phyloP scores from a whole-genome alignment of 768 basidiomycete genomes.

The Russula olivacea region DNA sequence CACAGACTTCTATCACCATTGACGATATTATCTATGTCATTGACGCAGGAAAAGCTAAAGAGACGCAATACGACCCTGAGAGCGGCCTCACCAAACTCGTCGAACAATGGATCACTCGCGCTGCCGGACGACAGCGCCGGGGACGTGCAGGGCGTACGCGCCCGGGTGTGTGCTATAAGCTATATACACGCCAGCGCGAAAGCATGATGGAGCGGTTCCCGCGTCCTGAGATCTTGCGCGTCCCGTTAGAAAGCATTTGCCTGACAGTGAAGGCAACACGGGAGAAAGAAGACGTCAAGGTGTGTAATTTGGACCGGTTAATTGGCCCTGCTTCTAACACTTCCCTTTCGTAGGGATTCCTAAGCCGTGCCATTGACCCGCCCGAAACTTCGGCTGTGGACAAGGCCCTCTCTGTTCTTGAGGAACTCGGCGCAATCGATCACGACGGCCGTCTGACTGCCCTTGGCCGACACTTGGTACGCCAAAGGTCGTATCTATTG shows the following conservation, averaged over 20 bases:
- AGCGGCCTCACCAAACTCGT: slow-evolving; percentile 67
- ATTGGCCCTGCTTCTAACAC: neutral
- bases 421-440: slow-evolving; percentile 74
- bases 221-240: slow-evolving; percentile 81
- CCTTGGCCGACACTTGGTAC: slow-evolving; percentile 72
- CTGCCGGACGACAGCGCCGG: slow-evolving; percentile 75
- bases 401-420: slow-evolving; percentile 63
- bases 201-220: slow-evolving; percentile 64
- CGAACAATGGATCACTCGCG: slow-evolving; percentile 73
- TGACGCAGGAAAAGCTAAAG: slow-evolving; percentile 82
- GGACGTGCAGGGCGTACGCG: slow-evolving; percentile 88
- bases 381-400: slow-evolving; percentile 73
- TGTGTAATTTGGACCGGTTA: slow-evolving; percentile 25
- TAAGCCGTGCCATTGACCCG: slow-evolving; percentile 76
- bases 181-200: slow-evolving; percentile 74
- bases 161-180: slow-evolving; percentile 79
- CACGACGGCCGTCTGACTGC: slow-evolving; percentile 63
- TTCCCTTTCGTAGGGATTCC: slow-evolving; percentile 42
- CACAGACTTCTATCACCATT: slow-evolving; percentile 82
- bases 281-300: slow-evolving; percentile 73
- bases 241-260: slow-evolving; percentile 77
- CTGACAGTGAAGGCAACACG: slow-evolving; percentile 77
- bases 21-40: slow-evolving; percentile 84
- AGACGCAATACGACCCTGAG: slow-evolving; percentile 66
- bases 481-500: slow-evolving; percentile 19